Base-by-base conservation (phyloP, 306 rosid species). In the Gastrolobium bilobum region DNA sequence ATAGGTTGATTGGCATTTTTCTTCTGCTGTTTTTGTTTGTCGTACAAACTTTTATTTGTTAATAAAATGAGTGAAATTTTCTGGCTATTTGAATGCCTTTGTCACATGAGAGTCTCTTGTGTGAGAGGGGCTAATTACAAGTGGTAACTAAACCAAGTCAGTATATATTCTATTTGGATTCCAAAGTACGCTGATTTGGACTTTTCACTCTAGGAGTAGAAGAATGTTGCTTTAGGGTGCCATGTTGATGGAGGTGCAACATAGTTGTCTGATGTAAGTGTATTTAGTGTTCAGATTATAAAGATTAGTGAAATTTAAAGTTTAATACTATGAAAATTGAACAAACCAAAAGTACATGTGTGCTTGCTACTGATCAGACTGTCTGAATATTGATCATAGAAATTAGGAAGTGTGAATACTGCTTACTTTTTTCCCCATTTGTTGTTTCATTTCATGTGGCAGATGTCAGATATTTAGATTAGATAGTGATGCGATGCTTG, bases 401-500 rank as follows among this genome's bases (percentile, higher is more conserved):
- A 37, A 10, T 9, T 66, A 3, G 72, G 26, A 44, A 47, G 13
- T 37, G 72, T 47, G 52, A 71, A 52, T 40, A 37, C 74, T 33
- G 4, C 63, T 14, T 53, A 71, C 40, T 38, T 4, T 15, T 42
- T 7, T 14, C 29, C 61, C 38, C 38, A 51, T 15, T 15, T 51
- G 7, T 4, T 26, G 5, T 65, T 52, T 42, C 43, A 43, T 77
- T 31, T 53, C 59, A 14, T 33, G 59, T 67, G 48, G 68, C 75
- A 77, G 81, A 30, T 67, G 29, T 54, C 59, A 11, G 81, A 26
- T 13, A 37, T 54, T 51, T 77, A 77, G 59, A n/a, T 63, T 53
- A 77, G n/a, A 7, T 33, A 56, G 26, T 66, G 81, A 77, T 65
- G 74, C 10, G 38, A 3, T 77, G 81, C 63, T 65, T 77, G 47